Base-by-base conservation (phyloP, 805 yeast genomes). In the Grigorovia yakushimaensis region DNA sequence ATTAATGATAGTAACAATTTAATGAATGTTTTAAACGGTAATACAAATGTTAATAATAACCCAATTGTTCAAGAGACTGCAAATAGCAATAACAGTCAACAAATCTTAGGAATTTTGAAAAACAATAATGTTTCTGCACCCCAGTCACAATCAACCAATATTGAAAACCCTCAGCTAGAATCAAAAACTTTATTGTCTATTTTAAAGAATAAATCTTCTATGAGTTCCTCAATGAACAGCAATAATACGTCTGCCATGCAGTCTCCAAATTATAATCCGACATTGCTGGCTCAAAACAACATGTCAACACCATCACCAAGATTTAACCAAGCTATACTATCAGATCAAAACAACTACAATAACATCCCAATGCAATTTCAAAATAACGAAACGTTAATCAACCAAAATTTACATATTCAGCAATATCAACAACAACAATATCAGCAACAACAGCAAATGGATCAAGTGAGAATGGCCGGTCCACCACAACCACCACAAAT, bases 401-500 rank as follows among this genome's bases (percentile, higher is more conserved):
- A 33, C 15, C 37, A 39, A 24, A 39, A 23, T 22, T 4, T 7
- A 27, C 18, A 20, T 15, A 19, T 2, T 13, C 48, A 45, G 27
- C 38, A 41, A 15, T 44, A 36, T 37, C 35, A 9, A n/a, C 46
- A 42, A 41, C 21, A 13, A 10, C 36, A 21, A 41, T 18, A 20
- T 15, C 30, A 21, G 23, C 24, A n/a, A 20, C 41, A 15, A 39
- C 41, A 15, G 33, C 33, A 33, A 23, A 18, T 5, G n/a, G 18
- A 40, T 23, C 42, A 40, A 40, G 18, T 40, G 42, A 40, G 20
- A n/a, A 40, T 40, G 42, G 27, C 35, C 17, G 35, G 35, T 27
- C 43, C 20, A 10, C 23, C 39, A 7, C 39, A 13, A 11, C 27
- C 39, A 7, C 39, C 11, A 40, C 43, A 44, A 44, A 4, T 19